Evolutionary conservation across 139 green algal species (phyloP), one percentile per base, ranked within the genome.

Genomic region (Auxenochlorella protothecoides): DNA sequence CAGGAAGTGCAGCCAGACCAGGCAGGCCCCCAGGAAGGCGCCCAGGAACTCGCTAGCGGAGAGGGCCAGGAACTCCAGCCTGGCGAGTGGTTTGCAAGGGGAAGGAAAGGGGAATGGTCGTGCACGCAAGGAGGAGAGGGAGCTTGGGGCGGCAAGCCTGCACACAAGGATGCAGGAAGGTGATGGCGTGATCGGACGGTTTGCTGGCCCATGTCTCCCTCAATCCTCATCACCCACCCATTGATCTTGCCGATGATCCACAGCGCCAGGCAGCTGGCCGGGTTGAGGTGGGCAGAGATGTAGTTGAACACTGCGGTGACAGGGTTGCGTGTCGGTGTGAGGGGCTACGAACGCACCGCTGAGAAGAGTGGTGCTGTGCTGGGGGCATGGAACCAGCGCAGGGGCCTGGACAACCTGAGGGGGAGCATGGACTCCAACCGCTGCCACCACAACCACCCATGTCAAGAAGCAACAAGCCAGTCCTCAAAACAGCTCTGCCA

Each of bases 41-140:
- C 84, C 84, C 4, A 78, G 16, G 66, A 85, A 76, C 69, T 89
- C 72, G 10, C 55, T 62, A 13, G 59, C 72, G 6, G 66, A 68
- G n/a, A 83, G 64, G 9, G 71, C 81, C 4, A 82, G 53, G 53
- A 85, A 81, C 2, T 80, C 73, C 8, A 61, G 69, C 63, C 68
- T 69, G 14, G 63, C 13, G 57, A 6, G 56, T n/a, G 56, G n/a
- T 7, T 55, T 65, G 68, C 4, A 56, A n/a, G 55, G 55, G 27
- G 27, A 44, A 44, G 27, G 12, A 52, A 2, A 0, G 55, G 3
- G 55, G 64, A 14, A 15, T 2, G 3, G 2, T 27, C 51, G 5
- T 8, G 59, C 6, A 15, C 56, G 8, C 51, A 6, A 15, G 54
- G 53, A 53, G 54, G 59, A 9, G 63, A 2, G 55, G 4, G 53